These are phyloP conservation scores for Lodderomyces jiufengensis DNA, from an alignment of 1,139 yeast genomes.

Conservation along the genomic window DNA sequence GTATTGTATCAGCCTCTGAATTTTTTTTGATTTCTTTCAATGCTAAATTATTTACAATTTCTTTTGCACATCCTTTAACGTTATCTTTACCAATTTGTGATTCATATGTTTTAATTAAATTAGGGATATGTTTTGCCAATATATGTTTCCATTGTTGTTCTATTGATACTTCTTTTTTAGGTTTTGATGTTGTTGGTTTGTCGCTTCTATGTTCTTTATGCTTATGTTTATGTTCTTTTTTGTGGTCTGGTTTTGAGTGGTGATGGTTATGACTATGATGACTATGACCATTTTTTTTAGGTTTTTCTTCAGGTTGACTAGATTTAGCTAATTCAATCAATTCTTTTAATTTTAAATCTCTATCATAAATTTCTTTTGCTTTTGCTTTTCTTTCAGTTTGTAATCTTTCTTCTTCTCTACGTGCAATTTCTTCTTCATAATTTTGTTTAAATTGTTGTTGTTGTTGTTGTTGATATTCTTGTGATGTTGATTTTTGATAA, in stretches of 20 bases:
- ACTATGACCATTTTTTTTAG: constrained; percentile 10
- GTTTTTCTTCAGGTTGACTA: constrained; percentile 9
- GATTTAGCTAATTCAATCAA: constrained; percentile 31
- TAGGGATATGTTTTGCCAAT: constrained; percentile 79
- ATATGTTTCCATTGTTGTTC: constrained; percentile 55
- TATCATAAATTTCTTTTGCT: constrained; percentile 27
- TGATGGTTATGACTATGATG: not conserved
- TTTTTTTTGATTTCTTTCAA: constrained; percentile 57
- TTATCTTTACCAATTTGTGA: constrained; percentile 67
- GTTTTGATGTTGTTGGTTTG: not conserved
- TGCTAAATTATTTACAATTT: constrained; percentile 60
- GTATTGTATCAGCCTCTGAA: constrained; percentile 36
- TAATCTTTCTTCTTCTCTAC: constrained; percentile 35
- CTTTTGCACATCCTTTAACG: constrained; percentile 75
- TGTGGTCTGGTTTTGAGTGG: constrained; percentile 7
- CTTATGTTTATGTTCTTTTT: constrained; percentile 10
- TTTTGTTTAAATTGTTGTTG: constrained; percentile 13
- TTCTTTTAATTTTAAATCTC: constrained; percentile 36
- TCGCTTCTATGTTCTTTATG: constrained; percentile 10
- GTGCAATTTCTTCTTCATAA: constrained; percentile 20
- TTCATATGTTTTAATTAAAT: constrained; percentile 65
- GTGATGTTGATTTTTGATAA: not conserved
- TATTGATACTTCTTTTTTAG: constrained; percentile 5
- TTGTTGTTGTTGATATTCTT: constrained; percentile 7
- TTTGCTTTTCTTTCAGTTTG: constrained; percentile 31